Evolutionary conservation across 163 green algal species (phyloP).

Genomic region (Trebouxiophyceae sp.): DNA sequence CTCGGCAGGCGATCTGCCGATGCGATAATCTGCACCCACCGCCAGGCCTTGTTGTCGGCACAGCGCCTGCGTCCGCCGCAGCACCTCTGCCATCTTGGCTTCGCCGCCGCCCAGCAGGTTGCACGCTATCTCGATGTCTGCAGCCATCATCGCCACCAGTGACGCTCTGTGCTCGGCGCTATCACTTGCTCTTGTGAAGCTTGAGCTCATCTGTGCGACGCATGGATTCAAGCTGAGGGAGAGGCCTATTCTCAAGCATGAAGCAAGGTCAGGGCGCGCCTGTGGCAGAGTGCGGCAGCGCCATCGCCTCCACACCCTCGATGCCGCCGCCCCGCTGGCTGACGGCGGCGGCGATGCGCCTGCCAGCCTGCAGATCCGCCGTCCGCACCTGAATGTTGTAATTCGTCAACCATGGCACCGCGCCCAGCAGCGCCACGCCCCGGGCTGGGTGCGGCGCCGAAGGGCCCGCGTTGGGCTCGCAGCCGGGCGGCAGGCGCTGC

Average conservation of each 20-base stretch:
- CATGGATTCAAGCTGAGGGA: no score
- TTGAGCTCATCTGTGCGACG: no score
- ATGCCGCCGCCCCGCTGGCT: constrained; percentile 65
- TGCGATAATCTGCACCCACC: background rate
- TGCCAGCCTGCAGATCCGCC: constrained; percentile 25
- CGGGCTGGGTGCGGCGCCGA: constrained; percentile 1
- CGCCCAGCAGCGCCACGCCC: constrained; percentile 57
- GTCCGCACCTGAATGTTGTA: constrained; percentile 67
- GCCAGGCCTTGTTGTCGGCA: background rate
- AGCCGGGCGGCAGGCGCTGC: constrained; percentile 5
- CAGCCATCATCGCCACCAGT: constrained; percentile 1
- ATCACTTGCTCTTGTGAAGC: no score
- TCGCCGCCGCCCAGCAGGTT: constrained; percentile 41
- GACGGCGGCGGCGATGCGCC: constrained; percentile 43
- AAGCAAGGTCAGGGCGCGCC: no score
- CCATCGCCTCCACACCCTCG: constrained; percentile 63
- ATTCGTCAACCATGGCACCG: constrained; percentile 63
- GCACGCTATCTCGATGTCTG: constrained; percentile 45
- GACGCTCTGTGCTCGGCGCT: background rate
- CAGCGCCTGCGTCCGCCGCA: background rate
- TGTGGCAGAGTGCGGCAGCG: constrained; percentile 59
- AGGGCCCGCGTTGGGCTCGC: constrained; percentile 29
- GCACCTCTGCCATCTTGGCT: background rate
- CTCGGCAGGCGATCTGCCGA: background rate
- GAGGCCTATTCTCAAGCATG: no score